Percentiles rank a stretch among this genome's conserved stretches.
These are phyloP conservation scores for Daucus carota DNA, from an alignment of 129 eudicot genomes.

Conservation along the genomic window DNA sequence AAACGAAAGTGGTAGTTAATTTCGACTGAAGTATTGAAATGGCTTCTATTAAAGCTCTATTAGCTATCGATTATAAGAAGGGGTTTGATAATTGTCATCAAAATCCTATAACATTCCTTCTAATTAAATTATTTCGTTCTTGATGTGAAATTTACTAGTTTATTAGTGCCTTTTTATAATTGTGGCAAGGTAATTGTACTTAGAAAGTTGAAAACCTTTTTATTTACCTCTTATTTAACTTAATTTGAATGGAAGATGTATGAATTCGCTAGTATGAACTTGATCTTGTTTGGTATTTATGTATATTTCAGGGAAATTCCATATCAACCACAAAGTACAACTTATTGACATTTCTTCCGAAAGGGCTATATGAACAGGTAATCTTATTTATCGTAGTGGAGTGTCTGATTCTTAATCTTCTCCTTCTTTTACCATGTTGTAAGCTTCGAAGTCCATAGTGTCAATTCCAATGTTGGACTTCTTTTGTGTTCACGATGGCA, in stretches of 20 bases:
- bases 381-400: conserved; percentile 5
- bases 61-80: too few species aligned
- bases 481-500: conserved; percentile 43
- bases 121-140: too few species aligned
- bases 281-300: conserved; percentile 8
- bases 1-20: too few species aligned
- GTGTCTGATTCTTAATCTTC: not conserved
- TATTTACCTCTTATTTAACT: not conserved
- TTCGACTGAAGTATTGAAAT: too few species aligned
- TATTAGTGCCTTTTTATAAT: not conserved
- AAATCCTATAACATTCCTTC: too few species aligned
- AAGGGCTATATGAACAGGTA: conserved; percentile 97
- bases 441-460: not conserved
- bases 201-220: not conserved
- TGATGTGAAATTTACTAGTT: not conserved
- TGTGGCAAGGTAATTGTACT: not conserved
- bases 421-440: not conserved
- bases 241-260: not conserved
- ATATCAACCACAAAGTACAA: conserved; percentile 96
- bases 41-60: too few species aligned
- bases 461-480: not conserved
- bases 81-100: too few species aligned
- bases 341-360: conserved; percentile 73
- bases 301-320: conserved; percentile 71
- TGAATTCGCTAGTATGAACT: not conserved